A percentile compares a stretch with the other conserved stretches of the same genome.
Conservation (phyloP, 2,329 filamentous ascomycete genomes). For the Paraconiothyrium sp. region DNA sequence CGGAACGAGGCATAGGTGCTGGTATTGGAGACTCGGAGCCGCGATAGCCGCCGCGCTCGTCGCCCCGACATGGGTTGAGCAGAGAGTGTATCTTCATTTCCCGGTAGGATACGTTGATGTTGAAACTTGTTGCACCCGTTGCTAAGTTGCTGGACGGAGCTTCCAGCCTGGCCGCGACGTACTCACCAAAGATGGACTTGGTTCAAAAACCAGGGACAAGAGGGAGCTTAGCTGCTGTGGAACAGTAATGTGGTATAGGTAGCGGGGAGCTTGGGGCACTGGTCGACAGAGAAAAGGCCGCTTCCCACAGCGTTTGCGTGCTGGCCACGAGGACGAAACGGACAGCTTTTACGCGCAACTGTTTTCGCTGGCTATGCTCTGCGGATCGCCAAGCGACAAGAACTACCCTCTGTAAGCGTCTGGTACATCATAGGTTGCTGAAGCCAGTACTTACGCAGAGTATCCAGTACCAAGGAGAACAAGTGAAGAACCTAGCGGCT, state of each 20-base stretch:
- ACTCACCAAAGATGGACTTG: slow-evolving; percentile 33
- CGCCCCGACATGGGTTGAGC: slow-evolving; percentile 48
- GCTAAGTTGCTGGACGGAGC: slow-evolving; percentile 14
- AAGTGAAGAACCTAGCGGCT: neutral
- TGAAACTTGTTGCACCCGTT: slow-evolving; percentile 12
- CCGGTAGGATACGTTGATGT: neutral
- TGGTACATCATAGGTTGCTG: slow-evolving; percentile 4
- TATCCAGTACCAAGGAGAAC: neutral
- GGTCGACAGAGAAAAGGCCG: slow-evolving; percentile 29
- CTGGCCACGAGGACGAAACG: slow-evolving; percentile 40
- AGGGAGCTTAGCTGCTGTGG: slow-evolving; percentile 35
- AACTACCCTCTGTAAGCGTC: slow-evolving; percentile 21
- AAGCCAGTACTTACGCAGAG: slow-evolving; percentile 26
- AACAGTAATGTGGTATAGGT: slow-evolving; percentile 29
- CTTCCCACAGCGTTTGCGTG: slow-evolving; percentile 38
- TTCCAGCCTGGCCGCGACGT: slow-evolving; percentile 26
- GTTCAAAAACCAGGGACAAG: slow-evolving; percentile 22
- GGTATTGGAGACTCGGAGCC: slow-evolving; percentile 27
- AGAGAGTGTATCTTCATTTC: slow-evolving; percentile 53
- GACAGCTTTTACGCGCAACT: slow-evolving; percentile 34
- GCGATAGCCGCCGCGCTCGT: slow-evolving; percentile 27
- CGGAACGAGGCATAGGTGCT: slow-evolving; percentile 20
- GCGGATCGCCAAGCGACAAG: slow-evolving; percentile 10
- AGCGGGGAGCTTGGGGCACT: slow-evolving; percentile 30
- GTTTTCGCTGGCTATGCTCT: slow-evolving; percentile 22